phyloP scores from a whole-genome alignment of 495 filamentous ascomycete species.

The Podospora pseudocomata region DNA sequence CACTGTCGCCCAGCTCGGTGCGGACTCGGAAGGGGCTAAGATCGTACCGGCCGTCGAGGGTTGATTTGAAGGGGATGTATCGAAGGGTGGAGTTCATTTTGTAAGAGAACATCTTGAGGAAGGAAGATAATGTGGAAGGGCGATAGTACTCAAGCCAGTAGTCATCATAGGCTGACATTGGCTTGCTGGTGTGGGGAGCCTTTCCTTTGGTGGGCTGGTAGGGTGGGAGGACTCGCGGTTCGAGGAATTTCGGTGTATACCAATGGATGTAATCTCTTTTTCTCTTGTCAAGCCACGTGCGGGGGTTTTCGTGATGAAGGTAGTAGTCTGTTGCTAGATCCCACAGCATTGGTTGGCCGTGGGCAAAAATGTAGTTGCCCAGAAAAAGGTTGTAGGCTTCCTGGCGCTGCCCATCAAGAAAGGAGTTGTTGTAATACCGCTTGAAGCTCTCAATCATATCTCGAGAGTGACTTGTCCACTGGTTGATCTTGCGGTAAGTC shows the following conservation, averaged over 20 bases:
- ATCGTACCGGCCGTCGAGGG: conserved; percentile 69
- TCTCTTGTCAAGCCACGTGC: conserved; percentile 61
- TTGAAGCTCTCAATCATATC: conserved; percentile 99
- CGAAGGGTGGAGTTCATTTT: conserved; percentile 83
- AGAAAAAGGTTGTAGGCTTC: conserved; percentile 98
- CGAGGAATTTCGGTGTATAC: conserved; percentile 77
- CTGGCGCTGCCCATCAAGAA: conserved; percentile 91
- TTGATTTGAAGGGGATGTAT: conserved; percentile 70
- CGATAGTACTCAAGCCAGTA: conserved; percentile 99
- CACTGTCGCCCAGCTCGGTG: conserved; percentile 38
- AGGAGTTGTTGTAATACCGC: conserved; percentile 98
- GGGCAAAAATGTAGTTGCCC: conserved; percentile 88
- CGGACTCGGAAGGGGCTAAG: conserved; percentile 80
- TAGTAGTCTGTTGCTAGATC: conserved; percentile 95
- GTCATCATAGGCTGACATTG: conserved; percentile 75
- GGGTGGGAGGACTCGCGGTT: conserved; percentile 52
- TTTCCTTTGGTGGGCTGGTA: conserved; percentile 40
- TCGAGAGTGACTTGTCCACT: conserved; percentile 94
- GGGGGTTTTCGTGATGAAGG: conserved; percentile 83
- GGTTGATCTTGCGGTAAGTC: conserved; percentile 96
- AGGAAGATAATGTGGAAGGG: conserved; percentile 76
- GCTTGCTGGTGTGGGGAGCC: conserved; percentile 43
- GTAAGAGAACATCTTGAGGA: conserved; percentile 83
- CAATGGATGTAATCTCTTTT: conserved; percentile 72
- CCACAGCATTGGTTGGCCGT: conserved; percentile 96